A percentile compares a stretch with the other conserved stretches of the same genome.
These are phyloP conservation scores for Cymbidium sinense DNA, from an alignment of 106 monocot genomes.

Conservation along the genomic window DNA sequence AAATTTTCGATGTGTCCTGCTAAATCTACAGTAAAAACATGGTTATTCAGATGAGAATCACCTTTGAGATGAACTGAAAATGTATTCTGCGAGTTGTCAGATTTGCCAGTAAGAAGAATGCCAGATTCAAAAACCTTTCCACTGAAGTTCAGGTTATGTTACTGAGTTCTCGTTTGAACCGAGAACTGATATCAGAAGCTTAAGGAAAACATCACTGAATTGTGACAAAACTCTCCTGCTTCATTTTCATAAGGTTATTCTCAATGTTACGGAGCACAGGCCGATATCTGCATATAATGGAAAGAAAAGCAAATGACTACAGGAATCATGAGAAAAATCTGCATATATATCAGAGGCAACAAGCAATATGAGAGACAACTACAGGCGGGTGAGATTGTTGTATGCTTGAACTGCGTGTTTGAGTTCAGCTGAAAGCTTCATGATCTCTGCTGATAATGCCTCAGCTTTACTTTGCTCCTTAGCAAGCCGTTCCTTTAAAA, in stretches of 20 bases:
- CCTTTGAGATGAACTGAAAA: neutral
- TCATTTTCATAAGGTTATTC: conserved; percentile 89
- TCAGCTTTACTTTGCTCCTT: conserved; percentile 83
- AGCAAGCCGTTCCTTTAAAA: conserved; percentile 43
- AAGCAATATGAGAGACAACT: conserved; percentile 13
- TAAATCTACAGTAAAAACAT: no score
- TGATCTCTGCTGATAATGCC: conserved; percentile 65
- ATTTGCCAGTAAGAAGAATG: neutral
- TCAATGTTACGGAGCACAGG: conserved; percentile 84
- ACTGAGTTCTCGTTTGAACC: neutral
- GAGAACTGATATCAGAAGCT: neutral
- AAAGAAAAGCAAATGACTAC: neutral
- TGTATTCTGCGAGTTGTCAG: neutral
- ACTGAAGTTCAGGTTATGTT: neutral
- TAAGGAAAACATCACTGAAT: conserved; percentile 7
- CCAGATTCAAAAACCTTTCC: no score
- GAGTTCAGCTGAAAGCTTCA: conserved; percentile 74
- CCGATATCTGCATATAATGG: conserved; percentile 56
- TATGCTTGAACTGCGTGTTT: conserved; percentile 59
- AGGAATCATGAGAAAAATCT: neutral
- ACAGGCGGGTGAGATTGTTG: conserved; percentile 63
- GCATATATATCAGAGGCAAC: neutral
- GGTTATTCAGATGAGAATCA: neutral
- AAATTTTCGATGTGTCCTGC: no score
- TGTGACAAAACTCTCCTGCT: conserved; percentile 60